These are phyloP conservation scores for Eurotiales sp. DNA, from an alignment of 2,329 filamentous ascomycete genomes.

Conservation along the genomic window DNA sequence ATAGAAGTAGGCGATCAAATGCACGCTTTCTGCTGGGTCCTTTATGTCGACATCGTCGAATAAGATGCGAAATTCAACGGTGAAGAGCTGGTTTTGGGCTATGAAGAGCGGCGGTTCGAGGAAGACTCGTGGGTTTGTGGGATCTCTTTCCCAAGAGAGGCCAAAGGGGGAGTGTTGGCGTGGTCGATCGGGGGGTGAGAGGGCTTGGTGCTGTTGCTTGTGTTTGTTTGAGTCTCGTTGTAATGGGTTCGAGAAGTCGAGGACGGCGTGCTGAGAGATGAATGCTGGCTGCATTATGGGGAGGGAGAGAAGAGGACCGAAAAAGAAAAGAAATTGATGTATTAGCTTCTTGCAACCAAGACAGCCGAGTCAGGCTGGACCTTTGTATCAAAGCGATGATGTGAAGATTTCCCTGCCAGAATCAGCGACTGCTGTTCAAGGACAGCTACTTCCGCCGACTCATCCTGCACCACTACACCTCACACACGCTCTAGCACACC, in stretches of 20 bases:
- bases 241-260: background rate
- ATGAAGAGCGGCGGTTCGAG: background rate
- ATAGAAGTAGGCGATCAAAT: background rate
- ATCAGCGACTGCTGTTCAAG: too few species aligned
- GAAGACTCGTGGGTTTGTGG: background rate
- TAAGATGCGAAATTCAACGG: constrained; percentile 6
- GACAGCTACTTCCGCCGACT: too few species aligned
- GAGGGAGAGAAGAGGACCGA: background rate
- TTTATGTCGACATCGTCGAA: too few species aligned
- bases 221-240: background rate
- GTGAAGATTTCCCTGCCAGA: too few species aligned
- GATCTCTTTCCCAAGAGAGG: constrained; percentile 3
- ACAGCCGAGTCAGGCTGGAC: background rate
- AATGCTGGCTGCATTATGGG: background rate
- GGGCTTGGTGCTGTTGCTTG: background rate
- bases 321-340: too few species aligned
- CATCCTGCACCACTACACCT: too few species aligned
- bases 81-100: background rate
- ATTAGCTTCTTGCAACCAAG: too few species aligned
- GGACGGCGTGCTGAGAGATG: background rate
- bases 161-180: background rate
- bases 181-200: background rate
- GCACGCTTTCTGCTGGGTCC: background rate
- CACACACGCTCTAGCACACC: too few species aligned
- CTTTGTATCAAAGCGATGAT: too few species aligned